Evolutionary conservation across 2,329 filamentous ascomycete species (phyloP), one percentile per base, ranked within the genome.

Genomic region (Arthroderma uncinatum): DNA sequence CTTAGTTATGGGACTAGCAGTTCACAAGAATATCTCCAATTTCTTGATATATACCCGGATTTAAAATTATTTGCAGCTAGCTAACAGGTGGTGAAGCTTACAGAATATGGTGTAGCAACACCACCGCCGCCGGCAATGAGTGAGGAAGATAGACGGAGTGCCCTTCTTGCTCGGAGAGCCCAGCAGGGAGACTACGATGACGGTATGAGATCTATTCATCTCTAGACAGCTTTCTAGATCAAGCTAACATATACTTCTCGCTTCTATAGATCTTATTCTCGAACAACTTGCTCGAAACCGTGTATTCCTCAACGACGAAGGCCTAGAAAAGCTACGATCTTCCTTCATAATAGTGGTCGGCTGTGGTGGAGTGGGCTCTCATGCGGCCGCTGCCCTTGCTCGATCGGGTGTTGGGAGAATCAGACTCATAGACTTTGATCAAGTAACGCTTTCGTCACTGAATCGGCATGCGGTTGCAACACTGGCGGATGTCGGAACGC

Each of bases 401-500:
- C 85, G 93, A 30, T 95, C 91, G 0, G 93, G 93, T 33, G 89
- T 95, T 44, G 85, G 86, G n/a, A 85, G 84, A 64, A 79, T 98
- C 56, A 85, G 93, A 0, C 80, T 98, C 37, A 83, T 98, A 63
- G 93, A 98, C 71, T 98, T 98, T 69, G 93, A 98, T 70, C 93
- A 98, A 78, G 92, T 98, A 34, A 95, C 91, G 0, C 78, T 98
- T 47, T 95, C 89, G 62, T 95, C 90, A 2, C 76, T 98, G 56
- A 98, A 98, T 71, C 79, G 93, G n/a, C 93, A 98, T 72, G 90
- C 93, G 7, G 86, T 98, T 1, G 93, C 93, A 4, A 97, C 92
- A 0, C 78, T 97, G 5, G 88, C 89, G 14, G 93, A 98, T 66
- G 93, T 98, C 1, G 93, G 93, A 23, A 89, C 86, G 10, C 83